Percentiles rank a stretch among this genome's conserved stretches.
phyloP scores from a whole-genome alignment of 1,284 basidiomycete genomes.

The Lignosus rhinocerotis region DNA sequence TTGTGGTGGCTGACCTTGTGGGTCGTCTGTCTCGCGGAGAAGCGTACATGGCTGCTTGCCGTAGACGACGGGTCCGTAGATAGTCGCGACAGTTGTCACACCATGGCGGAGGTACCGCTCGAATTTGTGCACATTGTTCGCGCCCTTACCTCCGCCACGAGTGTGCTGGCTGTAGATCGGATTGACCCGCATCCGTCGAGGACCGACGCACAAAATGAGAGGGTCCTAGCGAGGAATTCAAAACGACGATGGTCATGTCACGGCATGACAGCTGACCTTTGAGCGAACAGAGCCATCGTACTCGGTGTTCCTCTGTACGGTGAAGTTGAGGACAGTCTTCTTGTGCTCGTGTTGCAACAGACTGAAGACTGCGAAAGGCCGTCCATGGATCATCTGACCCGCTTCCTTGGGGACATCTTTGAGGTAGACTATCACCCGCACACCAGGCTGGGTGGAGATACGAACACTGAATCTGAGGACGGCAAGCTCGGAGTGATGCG shows the following conservation, averaged over 20 bases:
- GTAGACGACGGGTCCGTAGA: slow-evolving; percentile 89
- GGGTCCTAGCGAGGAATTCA: slow-evolving; percentile 61
- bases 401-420: slow-evolving; percentile 70
- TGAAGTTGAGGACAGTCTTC: slow-evolving; percentile 90
- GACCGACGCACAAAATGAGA: slow-evolving; percentile 87
- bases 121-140: slow-evolving; percentile 98
- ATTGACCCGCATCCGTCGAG: slow-evolving; percentile 80
- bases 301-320: slow-evolving; percentile 94
- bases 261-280: slow-evolving; percentile 60
- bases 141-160: slow-evolving; percentile 84
- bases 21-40: slow-evolving; percentile 65
- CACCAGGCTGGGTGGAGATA: slow-evolving; percentile 61
- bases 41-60: slow-evolving; percentile 83
- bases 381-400: slow-evolving; percentile 30
- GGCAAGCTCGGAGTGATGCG: background rate
- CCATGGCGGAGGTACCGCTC: slow-evolving; percentile 91
- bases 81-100: slow-evolving; percentile 78
- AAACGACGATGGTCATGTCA: background rate
- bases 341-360: slow-evolving; percentile 97
- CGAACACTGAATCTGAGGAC: background rate
- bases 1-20: slow-evolving; percentile 53
- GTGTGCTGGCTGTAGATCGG: slow-evolving; percentile 94
- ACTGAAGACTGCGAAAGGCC: slow-evolving; percentile 78
- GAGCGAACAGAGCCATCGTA: slow-evolving; percentile 87
- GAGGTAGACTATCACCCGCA: slow-evolving; percentile 73